These are phyloP conservation scores for Phytophthora hybrid DNA, from an alignment of 352 stramenopile species.

Conservation along the genomic window DNA sequence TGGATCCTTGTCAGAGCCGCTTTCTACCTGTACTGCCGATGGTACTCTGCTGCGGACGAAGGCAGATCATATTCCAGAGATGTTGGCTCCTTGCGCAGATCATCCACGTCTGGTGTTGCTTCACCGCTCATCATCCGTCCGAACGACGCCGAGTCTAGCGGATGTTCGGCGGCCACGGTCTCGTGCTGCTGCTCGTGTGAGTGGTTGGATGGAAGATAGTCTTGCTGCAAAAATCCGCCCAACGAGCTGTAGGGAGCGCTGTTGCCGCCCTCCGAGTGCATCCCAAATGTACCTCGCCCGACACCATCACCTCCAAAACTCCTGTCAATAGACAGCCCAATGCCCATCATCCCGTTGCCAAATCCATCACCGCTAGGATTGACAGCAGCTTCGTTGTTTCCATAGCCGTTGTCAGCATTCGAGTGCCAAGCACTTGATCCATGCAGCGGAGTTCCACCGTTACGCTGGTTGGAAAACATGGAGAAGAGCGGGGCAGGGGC, in stretches of 20 bases:
- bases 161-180: conserved; percentile 40
- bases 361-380: conserved; percentile 49
- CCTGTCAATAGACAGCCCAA: conserved; percentile 47
- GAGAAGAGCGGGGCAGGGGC: conserved; percentile 62
- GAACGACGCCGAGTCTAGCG: conserved; percentile 51
- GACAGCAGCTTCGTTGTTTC: conserved; percentile 21
- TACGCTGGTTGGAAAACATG: conserved; percentile 61
- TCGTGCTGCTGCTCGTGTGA: conserved; percentile 39
- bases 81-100: conserved; percentile 33
- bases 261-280: conserved; percentile 36
- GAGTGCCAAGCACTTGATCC: conserved; percentile 45
- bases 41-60: conserved; percentile 48
- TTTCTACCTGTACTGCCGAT: conserved; percentile 55
- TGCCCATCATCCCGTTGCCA: conserved; percentile 58
- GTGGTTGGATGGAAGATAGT: conserved; percentile 58
- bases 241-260: conserved; percentile 58
- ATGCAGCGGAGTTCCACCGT: conserved; percentile 34
- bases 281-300: conserved; percentile 41
- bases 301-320: conserved; percentile 38
- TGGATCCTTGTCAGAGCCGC: conserved; percentile 19
- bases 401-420: conserved; percentile 31
- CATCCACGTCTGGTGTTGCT: conserved; percentile 24
- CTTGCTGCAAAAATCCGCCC: conserved; percentile 66
- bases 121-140: conserved; percentile 55
- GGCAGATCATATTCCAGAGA: conserved; percentile 49